These are phyloP conservation scores for Cokeromyces recurvatus DNA, from an alignment of 371 early-diverging fungal species.

Conservation along the genomic window DNA sequence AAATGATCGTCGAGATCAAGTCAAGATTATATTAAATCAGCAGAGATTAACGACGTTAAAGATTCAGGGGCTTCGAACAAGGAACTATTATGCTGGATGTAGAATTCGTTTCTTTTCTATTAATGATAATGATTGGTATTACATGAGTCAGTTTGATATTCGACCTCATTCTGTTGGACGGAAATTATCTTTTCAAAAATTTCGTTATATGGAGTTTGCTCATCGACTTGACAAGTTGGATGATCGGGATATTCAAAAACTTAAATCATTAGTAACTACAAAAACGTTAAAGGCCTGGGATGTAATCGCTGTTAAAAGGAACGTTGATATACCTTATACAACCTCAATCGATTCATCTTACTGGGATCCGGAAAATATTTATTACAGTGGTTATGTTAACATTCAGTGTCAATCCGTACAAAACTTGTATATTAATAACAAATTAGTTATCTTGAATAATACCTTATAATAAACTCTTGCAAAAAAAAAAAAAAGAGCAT, in stretches of 20 bases:
- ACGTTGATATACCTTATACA: conserved; percentile 1
- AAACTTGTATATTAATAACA: conserved; percentile 12
- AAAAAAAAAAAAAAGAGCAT: neutral
- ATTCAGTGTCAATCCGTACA: conserved; percentile 6
- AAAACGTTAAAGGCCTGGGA: conserved; percentile 18
- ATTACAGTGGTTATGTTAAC: conserved; percentile 16
- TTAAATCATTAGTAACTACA: conserved; percentile 8
- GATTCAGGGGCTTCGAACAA: conserved; percentile 15
- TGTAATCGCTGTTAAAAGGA: conserved; percentile 6
- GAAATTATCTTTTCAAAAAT: conserved; percentile 12
- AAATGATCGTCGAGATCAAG: conserved; percentile 12
- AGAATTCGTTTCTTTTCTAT: conserved; percentile 12
- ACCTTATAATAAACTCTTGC: neutral
- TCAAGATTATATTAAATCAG: neutral
- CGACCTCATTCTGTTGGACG: conserved; percentile 8
- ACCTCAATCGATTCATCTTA: neutral
- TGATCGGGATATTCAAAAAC: conserved; percentile 4
- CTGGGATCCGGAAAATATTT: conserved; percentile 15
- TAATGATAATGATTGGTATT: conserved; percentile 4
- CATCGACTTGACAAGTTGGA: conserved; percentile 3
- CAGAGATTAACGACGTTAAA: conserved; percentile 4
- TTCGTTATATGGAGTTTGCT: conserved; percentile 14
- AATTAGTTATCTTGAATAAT: neutral
- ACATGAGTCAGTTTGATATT: conserved; percentile 16
- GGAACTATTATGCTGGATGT: conserved; percentile 13